Base-by-base conservation (phyloP, 352 stramenopile species). In the Phytopythium chamaehyphon region DNA sequence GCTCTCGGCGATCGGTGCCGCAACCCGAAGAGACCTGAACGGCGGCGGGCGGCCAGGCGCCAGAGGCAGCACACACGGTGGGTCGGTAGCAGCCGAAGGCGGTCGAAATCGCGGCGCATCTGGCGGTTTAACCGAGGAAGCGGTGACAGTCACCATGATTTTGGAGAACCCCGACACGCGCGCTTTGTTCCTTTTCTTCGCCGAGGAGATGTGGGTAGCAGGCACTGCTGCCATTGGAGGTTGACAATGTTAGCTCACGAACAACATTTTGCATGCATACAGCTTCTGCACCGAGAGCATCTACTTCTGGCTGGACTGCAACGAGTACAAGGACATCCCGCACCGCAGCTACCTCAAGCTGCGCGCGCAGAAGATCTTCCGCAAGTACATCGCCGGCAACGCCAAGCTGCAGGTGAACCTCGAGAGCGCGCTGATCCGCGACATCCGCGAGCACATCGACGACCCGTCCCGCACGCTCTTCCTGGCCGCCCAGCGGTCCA, bases 251-350 rank as follows among this genome's bases (percentile, higher is more conserved):
- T n/a, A n/a, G n/a, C n/a, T n/a, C n/a, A n/a, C n/a, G n/a, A n/a
- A n/a, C n/a, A n/a, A n/a, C n/a, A n/a, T n/a, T n/a, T n/a, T n/a
- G n/a, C n/a, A n/a, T n/a, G n/a, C 12, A 16, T 40, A 12, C 51
- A 90, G 78, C 45, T 90, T 86, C 47, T 90, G 78, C 49, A 84
- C 78, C 5, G 78, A 90, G 47, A 90, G 76, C 49, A 86, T 90
- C 50, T 90, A 87, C 78, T 90, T 90, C 56, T 90, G 78, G 78
- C 71, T 90, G 36, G 78, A 90, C 47, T 90, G 78, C 73, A 84
- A 86, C 65, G 76, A 90, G 60, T 90, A 76, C 61, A 87, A 90
- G 55, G 72, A 85, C 50, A 90, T 87, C 28, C 76, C 78, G 16
- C 78, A 90, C 56, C 66, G 66, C 40, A 85, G 66, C 38, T 90